phyloP scores from a whole-genome alignment of 225 moss, liverwort and hornwort species.

The Pleurozium schreberi region DNA sequence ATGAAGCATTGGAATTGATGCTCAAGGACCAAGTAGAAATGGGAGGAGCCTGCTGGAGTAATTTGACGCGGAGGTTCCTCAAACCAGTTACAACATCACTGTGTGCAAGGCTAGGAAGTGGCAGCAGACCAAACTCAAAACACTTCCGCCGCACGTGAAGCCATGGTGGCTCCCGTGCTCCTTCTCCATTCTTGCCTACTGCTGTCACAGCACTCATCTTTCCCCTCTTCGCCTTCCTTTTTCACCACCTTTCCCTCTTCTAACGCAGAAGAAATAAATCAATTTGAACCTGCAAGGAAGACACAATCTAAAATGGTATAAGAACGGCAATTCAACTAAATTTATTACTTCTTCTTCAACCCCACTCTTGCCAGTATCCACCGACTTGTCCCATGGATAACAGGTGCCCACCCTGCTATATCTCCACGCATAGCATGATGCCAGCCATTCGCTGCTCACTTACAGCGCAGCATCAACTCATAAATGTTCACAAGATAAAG shows the following conservation, averaged over 20 bases:
- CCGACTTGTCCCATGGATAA: not conserved
- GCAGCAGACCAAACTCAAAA: conserved; percentile 84
- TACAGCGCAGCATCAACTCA: not conserved
- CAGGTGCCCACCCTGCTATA: not conserved
- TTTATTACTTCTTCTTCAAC: not conserved
- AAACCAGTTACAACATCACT: conserved; percentile 68
- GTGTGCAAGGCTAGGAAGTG: conserved; percentile 63
- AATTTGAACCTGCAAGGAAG: conserved; percentile 14
- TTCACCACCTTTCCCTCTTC: not conserved
- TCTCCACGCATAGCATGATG: not conserved
- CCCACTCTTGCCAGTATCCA: not conserved
- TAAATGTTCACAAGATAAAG: not conserved
- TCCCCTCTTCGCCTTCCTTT: not conserved
- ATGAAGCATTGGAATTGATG: conserved; percentile 30
- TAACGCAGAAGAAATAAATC: not conserved
- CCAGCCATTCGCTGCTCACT: not conserved
- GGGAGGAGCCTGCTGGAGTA: conserved; percentile 68
- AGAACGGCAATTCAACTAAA: not conserved
- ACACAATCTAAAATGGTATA: conserved; percentile 6
- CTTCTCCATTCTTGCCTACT: conserved; percentile 38
- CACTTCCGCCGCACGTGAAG: conserved; percentile 92
- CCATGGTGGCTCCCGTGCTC: conserved; percentile 87
- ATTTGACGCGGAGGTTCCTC: conserved; percentile 60
- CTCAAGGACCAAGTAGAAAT: conserved; percentile 49
- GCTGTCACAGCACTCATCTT: conserved; percentile 90